Evolutionary conservation across 176 grass and related monocot genomes (phyloP), one percentile per base, ranked within the genome.

Genomic region (Oryza glumipatula): DNA sequence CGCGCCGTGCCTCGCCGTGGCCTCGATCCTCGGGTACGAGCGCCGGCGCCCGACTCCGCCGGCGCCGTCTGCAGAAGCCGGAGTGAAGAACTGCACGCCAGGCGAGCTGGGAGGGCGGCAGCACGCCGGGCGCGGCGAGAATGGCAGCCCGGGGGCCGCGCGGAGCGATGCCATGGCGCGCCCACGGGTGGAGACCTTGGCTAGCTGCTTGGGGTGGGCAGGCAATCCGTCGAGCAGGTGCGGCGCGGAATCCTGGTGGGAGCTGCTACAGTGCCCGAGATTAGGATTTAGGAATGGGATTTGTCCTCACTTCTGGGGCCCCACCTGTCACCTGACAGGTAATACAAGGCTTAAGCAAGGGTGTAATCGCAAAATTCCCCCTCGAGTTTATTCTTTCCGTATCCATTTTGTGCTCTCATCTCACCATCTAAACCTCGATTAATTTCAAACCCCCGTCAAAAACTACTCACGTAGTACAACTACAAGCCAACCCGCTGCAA

Each of bases 201-300:
- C 43, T 10, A 10, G 43, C 43, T 44, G 43, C 43, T 44, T 44
- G 43, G 43, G 43, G 8, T 39, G 2, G 47, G 71, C 77, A 92
- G 47, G 71, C 77, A 92, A 86, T 86, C 45, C 30, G 78, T 88
- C 94, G 82, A 96, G 78, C 89, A 90, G 77, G 22, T 83, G 7
- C 9, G 46, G 74, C 23, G 88, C 76, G 39, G 65, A 26, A 13
- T 5, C 7, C 1, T 4, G n/a, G 28, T 47, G 28, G 26, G 35
- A 2, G 49, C 15, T 26, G 15, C 51, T 49, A 49, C 47, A 49
- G 47, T 49, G 1, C 3, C 12, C 13, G 12, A 14, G 3, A 4
- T 4, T 11, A 58, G 54, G 19, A 21, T 58, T 52, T 9, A 58
- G 54, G 19, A 58, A 58, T 15, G 54, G 8, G 19, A 58, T 58